Base-by-base conservation (phyloP, 2,329 filamentous ascomycete genomes). In the Hymenoscyphus repandus region DNA sequence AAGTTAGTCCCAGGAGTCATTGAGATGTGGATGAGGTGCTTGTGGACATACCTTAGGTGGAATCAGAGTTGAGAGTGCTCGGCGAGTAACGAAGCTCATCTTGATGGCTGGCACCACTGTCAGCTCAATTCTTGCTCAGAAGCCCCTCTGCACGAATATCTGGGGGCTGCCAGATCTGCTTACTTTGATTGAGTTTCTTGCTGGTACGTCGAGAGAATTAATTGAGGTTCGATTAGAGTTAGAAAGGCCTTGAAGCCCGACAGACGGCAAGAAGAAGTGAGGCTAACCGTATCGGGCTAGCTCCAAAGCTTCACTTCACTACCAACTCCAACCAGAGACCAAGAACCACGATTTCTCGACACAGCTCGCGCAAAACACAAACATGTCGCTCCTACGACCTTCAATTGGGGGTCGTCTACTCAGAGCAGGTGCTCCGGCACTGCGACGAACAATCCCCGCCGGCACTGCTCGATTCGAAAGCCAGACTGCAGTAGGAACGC, bases 41-140 rank as follows among this genome's bases (percentile, higher is more conserved):
- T 36, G 37, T 36, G 30, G 56, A 64, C 78, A 64, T 78, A 96
- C 92, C 90, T 99, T 99, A 69, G 95, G 93, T 66, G 95, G 95
- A 68, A 99, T 96, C 74, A 99, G 86, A 80, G 95, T 96, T 71
- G 93, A 97, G 70, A 96, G 86, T 80, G 83, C 88, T 77, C 91
- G 85, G 76, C 88, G 88, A 69, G 85, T 82, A 69, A 95, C 80
- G 83, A 85, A 93, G 81, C 90, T 96, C 91, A 96, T 96, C 75
- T 76, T 89, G 80, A 71, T 66, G 62, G 63, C 68, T 72, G 49
- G 10, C 31, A 11, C 33, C 36, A 15, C 50, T 30, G 51, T 67
- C 59, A 70, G 72, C 66, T 27, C 54, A 60, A 58, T 62, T 64
- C 59, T 20, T 18, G 52, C 45, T 18, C 15, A 33, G 10, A 33